A percentile compares a stretch with the other conserved stretches of the same genome.
Conservation (phyloP, 2,329 filamentous ascomycete genomes). For the Talaromyces sp. region DNA sequence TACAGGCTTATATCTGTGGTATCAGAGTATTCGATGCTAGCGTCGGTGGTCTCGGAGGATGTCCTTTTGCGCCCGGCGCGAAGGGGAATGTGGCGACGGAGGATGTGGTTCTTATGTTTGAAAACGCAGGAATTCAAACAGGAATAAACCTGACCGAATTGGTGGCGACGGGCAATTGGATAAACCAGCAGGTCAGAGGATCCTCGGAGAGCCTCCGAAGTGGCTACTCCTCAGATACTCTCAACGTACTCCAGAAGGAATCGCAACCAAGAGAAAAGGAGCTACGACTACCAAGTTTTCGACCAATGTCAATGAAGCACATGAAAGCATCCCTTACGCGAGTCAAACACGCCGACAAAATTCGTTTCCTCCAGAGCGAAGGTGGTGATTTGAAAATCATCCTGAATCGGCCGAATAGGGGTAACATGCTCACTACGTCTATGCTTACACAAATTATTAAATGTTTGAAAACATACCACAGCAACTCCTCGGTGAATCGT, state of each 20-base stretch:
- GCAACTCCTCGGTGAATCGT: slow-evolving; percentile 31
- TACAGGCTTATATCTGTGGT: slow-evolving; percentile 72
- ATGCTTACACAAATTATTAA: slow-evolving; percentile 37
- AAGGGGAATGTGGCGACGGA: slow-evolving; percentile 85
- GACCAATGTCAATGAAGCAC: not conserved
- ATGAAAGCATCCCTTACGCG: slow-evolving; percentile 3
- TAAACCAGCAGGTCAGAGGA: slow-evolving; percentile 61
- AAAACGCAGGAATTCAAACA: slow-evolving; percentile 64
- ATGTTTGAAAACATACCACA: slow-evolving; percentile 25
- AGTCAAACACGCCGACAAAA: slow-evolving; percentile 20
- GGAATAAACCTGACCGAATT: slow-evolving; percentile 64
- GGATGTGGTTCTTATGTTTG: slow-evolving; percentile 70
- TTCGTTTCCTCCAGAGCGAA: slow-evolving; percentile 31
- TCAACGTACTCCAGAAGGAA: not conserved
- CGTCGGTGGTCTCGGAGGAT: slow-evolving; percentile 77
- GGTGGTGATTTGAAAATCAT: slow-evolving; percentile 29
- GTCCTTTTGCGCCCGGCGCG: slow-evolving; percentile 79
- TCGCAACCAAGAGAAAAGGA: not conserved
- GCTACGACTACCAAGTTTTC: not conserved
- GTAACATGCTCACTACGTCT: slow-evolving; percentile 38
- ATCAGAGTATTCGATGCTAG: slow-evolving; percentile 76
- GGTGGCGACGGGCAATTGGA: slow-evolving; percentile 69
- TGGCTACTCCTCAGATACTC: slow-evolving; percentile 2
- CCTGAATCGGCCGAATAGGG: slow-evolving; percentile 37
- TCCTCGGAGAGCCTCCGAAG: slow-evolving; percentile 60